These are phyloP conservation scores for Alternaria incomplexa DNA, from an alignment of 2,329 filamentous ascomycete species.

Conservation along the genomic window DNA sequence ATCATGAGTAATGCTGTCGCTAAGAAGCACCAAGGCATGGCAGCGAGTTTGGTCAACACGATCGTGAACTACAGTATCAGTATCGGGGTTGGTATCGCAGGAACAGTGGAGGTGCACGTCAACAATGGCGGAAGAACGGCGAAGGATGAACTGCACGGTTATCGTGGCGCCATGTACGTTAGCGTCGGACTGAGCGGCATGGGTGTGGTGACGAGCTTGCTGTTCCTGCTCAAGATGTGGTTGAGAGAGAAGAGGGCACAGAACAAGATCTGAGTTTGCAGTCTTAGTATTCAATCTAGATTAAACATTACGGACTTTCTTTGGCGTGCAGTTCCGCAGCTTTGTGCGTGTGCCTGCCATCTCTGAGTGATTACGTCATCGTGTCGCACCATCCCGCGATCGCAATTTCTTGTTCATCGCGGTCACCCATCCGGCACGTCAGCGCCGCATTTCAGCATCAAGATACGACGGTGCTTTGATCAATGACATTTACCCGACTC, in stretches of 20 bases:
- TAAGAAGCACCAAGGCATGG: conserved; percentile 51
- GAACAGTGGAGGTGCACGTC: conserved; percentile 50
- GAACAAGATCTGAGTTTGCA: not conserved
- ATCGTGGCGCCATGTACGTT: conserved; percentile 49
- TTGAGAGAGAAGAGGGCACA: conserved; percentile 3
- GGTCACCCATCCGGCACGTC: not conserved
- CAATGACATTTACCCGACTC: not conserved
- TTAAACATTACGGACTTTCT: not conserved
- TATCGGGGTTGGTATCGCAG: conserved; percentile 52
- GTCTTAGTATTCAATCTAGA: not conserved
- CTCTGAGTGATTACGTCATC: not conserved
- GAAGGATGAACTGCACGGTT: conserved; percentile 45
- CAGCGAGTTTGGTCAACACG: conserved; percentile 49
- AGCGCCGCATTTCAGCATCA: not conserved
- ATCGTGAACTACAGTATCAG: conserved; percentile 53
- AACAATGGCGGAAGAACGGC: conserved; percentile 38
- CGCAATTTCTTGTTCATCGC: not conserved
- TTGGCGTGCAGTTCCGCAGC: not conserved
- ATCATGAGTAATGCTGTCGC: conserved; percentile 48
- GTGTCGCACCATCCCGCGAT: not conserved
- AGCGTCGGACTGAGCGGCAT: conserved; percentile 45
- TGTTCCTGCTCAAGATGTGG: conserved; percentile 32
- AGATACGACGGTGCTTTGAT: no score
- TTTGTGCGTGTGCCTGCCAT: not conserved
- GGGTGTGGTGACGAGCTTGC: conserved; percentile 30